Base-by-base conservation (phyloP, 2,329 filamentous ascomycete species). In the Aspergillus spinulosporus region DNA sequence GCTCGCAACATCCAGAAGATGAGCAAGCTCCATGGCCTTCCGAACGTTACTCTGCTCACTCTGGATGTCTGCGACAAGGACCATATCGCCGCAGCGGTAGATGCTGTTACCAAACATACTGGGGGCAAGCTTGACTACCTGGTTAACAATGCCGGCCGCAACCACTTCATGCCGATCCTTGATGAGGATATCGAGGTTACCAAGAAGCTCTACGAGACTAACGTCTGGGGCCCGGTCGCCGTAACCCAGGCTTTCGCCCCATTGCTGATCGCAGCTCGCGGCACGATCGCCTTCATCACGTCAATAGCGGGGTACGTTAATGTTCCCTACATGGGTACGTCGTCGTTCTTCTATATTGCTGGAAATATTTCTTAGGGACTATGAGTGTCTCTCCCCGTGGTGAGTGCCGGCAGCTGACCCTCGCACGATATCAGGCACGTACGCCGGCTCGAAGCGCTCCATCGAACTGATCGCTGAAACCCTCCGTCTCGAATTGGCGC, bases 61-160 rank as follows among this genome's bases (percentile, higher is more conserved):
- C 64, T 75, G 0, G 74, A 76, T 54, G 71, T 75, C 3, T 60
- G 61, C 3, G 65, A 64, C 1, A 47, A 62, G 4, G 14, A 51
- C 8, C 66, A 63, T 9, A 72, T 74, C 49, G 64, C 72, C 14
- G 66, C 68, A 14, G 66, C 66, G 5, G 59, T 66, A 4, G 59
- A 60, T n/a, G 58, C 60, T 6, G 62, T 71, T 31, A 58, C 57
- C 28, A 53, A 52, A 5, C 15, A 58, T 12, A 74, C 72, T 0
- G 68, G 66, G 8, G 74, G 73, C 15, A 67, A 49, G 5, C 64
- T 79, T 6, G 69, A 78, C 52, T 63, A 68, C 32, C 63, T 79
- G 0, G 63, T 80, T 54, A 80, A 80, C 64, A 81, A 80, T 52
- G 74, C 78, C n/a, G 9, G 78, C 73, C 2, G 47, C 52, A 1